These are phyloP conservation scores for Amyloporia xantha DNA, from an alignment of 768 basidiomycete species.

Conservation along the genomic window DNA sequence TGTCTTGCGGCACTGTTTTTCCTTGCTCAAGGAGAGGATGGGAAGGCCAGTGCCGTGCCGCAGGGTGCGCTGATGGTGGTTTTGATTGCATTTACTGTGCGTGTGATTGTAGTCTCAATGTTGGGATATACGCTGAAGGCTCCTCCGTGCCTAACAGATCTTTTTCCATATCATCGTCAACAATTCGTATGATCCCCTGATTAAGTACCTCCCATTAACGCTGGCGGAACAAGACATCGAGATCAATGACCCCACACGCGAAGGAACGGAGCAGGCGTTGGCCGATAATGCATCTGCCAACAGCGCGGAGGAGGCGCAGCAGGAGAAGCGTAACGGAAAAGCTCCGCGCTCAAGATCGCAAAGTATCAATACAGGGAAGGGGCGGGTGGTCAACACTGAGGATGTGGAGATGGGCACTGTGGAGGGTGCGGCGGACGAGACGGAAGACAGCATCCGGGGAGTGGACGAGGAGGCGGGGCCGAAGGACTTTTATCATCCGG, in stretches of 20 bases:
- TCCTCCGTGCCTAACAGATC: conserved; percentile 31
- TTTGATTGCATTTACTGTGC: conserved; percentile 75
- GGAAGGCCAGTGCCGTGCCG: conserved; percentile 50
- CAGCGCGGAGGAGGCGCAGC: conserved; percentile 2
- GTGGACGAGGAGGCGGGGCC: conserved; percentile 22
- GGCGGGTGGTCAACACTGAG: neutral
- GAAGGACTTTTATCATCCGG: conserved; percentile 86
- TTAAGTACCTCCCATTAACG: conserved; percentile 68
- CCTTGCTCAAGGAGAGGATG: conserved; percentile 55
- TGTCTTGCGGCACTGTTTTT: conserved; percentile 89
- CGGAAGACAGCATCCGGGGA: conserved; percentile 7
- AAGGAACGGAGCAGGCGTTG: conserved; percentile 13
- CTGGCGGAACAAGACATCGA: conserved; percentile 64
- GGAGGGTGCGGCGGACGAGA: neutral
- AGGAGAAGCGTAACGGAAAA: neutral
- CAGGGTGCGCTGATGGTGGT: conserved; percentile 84
- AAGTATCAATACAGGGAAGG: neutral
- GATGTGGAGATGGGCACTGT: neutral
- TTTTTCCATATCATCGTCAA: conserved; percentile 71
- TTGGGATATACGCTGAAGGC: neutral
- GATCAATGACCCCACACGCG: conserved; percentile 13
- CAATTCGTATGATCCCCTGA: conserved; percentile 75
- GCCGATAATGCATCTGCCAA: conserved; percentile 11
- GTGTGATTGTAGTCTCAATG: conserved; percentile 19
- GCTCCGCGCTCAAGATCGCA: neutral